Evolutionary conservation across 306 rosid genomes (phyloP), one percentile per base, ranked within the genome.

Genomic region (Albizia julibrissin): DNA sequence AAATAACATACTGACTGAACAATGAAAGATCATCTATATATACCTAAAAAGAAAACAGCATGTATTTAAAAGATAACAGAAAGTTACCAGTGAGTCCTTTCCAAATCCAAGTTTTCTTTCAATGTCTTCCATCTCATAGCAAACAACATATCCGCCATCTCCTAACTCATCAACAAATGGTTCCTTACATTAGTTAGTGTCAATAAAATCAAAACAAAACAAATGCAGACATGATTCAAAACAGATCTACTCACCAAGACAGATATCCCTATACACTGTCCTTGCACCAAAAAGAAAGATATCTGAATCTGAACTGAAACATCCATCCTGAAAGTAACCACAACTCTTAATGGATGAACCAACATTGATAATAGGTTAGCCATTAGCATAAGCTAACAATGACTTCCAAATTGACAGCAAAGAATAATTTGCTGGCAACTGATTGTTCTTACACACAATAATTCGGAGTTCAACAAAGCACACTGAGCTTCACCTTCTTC

Each of bases 401-500:
- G 65, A 78, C 72, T 26, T 33, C 14, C 11, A 22, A 39, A 85
- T 56, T 39, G 27, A 21, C 58, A 83, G 27, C 54, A 9, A 22
- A 14, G 42, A 40, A 33, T 58, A 56, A 44, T 71, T 59, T 43
- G 43, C 37, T 16, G 75, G 64, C 47, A 58, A 43, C 47, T 67
- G 73, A 19, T 81, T 75, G 37, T 56, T 84, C 97, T 81, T 82
- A 93, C 98, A 78, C 97, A 93, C 80, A 89, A 87, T 13, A 68
- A 77, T 75, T 93, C 97, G 37, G 68, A 87, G 87, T 93, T 93
- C 79, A 93, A 79, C 72, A 93, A 89, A 56, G 94, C 97, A 87
- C 94, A 90, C 47, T 93, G 97, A 44, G 98, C 97, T 89, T 91
- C 98, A 76, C 93, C 98, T 89, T 93, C 97, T 86, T 93, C 98